Base-by-base conservation (phyloP, 371 early-diverging fungal species). In the Neoconidiobolus thromboides region DNA sequence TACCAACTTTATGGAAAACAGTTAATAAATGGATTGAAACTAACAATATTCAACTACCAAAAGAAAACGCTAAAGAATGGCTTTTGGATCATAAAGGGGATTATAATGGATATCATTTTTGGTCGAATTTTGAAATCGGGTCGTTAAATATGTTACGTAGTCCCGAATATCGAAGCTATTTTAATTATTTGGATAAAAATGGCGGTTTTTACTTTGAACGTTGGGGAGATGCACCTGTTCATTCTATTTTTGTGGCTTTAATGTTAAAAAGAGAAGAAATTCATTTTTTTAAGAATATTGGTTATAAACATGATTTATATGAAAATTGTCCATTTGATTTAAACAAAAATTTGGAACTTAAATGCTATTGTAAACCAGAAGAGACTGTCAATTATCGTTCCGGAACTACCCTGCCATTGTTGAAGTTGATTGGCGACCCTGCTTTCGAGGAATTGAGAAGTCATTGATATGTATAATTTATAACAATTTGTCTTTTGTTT, bases 211-310 rank as follows among this genome's bases (percentile, higher is more conserved):
- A 87, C 66, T 94, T 92, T 65, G 93, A 94, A 69, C 71, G 87
- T 69, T 94, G 94, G 94, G 94, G 96, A 3, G 96, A 96, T 75
- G 97, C 96, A 0, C 96, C 97, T 3, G 87, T 94, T 0, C 97
- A 93, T 67, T 85, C 90, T 0, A 74, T 94, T 65, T 81, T 80
- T 10, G 82, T 79, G 9, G 76, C 81, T 6, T 40, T 91, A 55
- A 71, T 89, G 62, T 69, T 84, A 53, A 67, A 75, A 36, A 71
- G 80, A 60, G 65, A 74, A 4, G 73, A 91, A 65, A 69, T 93
- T 2, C 93, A 94, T 60, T 93, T 82, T 68, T 94, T 96, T 73
- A 78, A 84, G 48, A 85, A 89, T 55, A 82, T 89, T 52, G 87
- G 87, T 0, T 89, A 89, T 67, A 73, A 63, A 47, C 89, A 89